Percentiles rank a stretch among this genome's conserved stretches.
Conservation (phyloP, 768 basidiomycete genomes). For the Cantharellus cinnabarinus region DNA sequence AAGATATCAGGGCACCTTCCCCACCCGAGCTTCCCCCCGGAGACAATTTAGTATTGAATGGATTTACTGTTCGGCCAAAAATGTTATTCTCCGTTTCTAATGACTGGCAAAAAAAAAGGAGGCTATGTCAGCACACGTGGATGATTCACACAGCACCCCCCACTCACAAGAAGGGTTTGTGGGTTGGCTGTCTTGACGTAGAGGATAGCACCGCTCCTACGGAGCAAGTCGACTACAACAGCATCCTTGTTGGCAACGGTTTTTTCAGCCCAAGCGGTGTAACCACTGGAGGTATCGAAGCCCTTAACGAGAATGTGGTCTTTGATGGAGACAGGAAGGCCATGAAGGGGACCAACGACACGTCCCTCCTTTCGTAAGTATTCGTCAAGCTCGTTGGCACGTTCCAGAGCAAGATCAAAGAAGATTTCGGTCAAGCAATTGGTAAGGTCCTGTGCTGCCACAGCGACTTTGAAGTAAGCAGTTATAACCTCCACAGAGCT, state of each 20-base stretch:
- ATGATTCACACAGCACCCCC: constrained; percentile 8
- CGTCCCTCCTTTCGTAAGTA: constrained; percentile 25
- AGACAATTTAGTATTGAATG: constrained; percentile 26
- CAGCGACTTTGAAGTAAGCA: constrained; percentile 21
- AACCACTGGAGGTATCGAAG: constrained; percentile 20
- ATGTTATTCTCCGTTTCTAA: constrained; percentile 34
- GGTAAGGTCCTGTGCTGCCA: constrained; percentile 15
- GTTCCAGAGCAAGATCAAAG: constrained; percentile 22
- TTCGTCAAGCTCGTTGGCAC: constrained; percentile 30
- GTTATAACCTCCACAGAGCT: constrained; percentile 21
- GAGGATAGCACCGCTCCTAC: constrained; percentile 26
- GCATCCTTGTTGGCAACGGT: constrained; percentile 16
- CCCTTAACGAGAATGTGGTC: constrained; percentile 28
- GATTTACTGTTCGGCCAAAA: constrained; percentile 25
- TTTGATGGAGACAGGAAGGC: constrained; percentile 15
- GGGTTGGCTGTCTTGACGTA: constrained; percentile 30
- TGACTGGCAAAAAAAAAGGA: constrained; percentile 17
- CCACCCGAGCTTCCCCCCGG: constrained; percentile 30
- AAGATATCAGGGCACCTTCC: constrained; percentile 26
- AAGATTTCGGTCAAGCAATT: constrained; percentile 29
- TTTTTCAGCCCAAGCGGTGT: constrained; percentile 22
- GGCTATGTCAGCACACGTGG: constrained; percentile 4
- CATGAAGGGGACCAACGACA: constrained; percentile 9
- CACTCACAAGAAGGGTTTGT: constrained; percentile 28
- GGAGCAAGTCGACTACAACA: constrained; percentile 18